Conservation (phyloP, 1,284 basidiomycete species). For the Pseudozyma pruni region DNA sequence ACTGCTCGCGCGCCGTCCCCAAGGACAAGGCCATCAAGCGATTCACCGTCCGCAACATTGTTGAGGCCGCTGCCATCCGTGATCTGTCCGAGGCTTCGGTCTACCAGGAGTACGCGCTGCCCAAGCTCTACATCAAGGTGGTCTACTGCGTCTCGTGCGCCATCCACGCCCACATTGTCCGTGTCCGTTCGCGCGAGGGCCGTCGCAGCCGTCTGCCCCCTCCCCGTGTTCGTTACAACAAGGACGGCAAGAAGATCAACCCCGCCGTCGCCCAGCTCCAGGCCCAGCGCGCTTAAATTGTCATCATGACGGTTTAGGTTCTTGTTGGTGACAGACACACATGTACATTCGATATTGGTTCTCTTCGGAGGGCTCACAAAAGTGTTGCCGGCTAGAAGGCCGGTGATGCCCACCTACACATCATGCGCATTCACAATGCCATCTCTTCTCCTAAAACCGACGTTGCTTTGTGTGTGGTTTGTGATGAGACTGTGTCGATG, state of each 20-base stretch:
- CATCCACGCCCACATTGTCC: constrained; percentile 89
- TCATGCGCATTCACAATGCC: constrained; percentile 16
- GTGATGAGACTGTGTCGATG: not conserved
- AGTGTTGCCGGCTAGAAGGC: too few species aligned
- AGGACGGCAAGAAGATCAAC: constrained; percentile 85
- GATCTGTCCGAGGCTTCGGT: constrained; percentile 97
- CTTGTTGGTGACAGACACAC: not conserved
- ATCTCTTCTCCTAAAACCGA: constrained; percentile 18
- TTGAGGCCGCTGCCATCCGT: constrained; percentile 95
- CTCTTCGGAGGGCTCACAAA: too few species aligned
- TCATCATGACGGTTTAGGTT: not conserved
- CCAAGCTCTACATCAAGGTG: constrained; percentile 99
- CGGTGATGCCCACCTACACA: not conserved
- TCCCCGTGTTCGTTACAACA: constrained; percentile 89
- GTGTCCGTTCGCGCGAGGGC: constrained; percentile 66
- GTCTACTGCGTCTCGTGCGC: constrained; percentile 99
- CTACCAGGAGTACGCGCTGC: constrained; percentile 94
- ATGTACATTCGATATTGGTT: constrained; percentile 13
- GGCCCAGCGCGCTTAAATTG: constrained; percentile 39
- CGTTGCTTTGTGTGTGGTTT: not conserved
- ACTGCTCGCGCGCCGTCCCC: constrained; percentile 78
- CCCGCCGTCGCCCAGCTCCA: constrained; percentile 60
- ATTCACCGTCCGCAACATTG: constrained; percentile 99
- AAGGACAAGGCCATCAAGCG: constrained; percentile 98
- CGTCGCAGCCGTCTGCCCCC: constrained; percentile 74